A percentile compares a stretch with the other conserved stretches of the same genome.
phyloP scores from a whole-genome alignment of 169 alveolate species.

The Plasmodium coatneyi region DNA sequence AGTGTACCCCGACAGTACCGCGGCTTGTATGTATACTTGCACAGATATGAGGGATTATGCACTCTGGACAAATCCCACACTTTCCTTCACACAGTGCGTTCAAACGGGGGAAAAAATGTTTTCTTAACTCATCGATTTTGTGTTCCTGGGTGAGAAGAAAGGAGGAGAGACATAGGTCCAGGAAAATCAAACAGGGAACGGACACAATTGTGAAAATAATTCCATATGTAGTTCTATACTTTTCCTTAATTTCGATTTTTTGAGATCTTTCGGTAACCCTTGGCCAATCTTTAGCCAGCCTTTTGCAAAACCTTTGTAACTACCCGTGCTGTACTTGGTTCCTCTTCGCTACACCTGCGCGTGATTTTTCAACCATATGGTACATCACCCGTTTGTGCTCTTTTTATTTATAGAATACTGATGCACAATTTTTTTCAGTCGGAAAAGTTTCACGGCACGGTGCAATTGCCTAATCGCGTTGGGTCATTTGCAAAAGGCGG shows the following conservation, averaged over 20 bases:
- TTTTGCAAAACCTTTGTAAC: background rate
- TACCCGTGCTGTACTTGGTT: background rate
- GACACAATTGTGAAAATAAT: conserved; percentile 12
- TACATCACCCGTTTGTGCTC: background rate
- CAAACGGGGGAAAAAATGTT: background rate
- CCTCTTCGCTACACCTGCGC: background rate
- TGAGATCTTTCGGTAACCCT: background rate
- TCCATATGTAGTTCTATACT: conserved; percentile 11
- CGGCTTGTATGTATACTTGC: background rate
- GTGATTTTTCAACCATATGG: background rate
- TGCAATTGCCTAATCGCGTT: background rate
- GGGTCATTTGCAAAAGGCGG: background rate
- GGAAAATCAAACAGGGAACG: background rate
- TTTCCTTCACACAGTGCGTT: conserved; percentile 7
- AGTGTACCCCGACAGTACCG: background rate
- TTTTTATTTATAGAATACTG: background rate
- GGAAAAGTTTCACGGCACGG: background rate
- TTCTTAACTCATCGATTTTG: background rate
- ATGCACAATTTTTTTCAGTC: background rate
- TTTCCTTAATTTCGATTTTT: background rate
- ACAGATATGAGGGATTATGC: background rate
- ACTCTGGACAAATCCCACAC: background rate
- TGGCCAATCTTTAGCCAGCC: background rate
- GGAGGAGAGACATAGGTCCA: background rate
- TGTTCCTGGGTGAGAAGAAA: background rate